Base-by-base conservation (phyloP, 2,329 filamentous ascomycete genomes). In the Bipolaris zeicola region DNA sequence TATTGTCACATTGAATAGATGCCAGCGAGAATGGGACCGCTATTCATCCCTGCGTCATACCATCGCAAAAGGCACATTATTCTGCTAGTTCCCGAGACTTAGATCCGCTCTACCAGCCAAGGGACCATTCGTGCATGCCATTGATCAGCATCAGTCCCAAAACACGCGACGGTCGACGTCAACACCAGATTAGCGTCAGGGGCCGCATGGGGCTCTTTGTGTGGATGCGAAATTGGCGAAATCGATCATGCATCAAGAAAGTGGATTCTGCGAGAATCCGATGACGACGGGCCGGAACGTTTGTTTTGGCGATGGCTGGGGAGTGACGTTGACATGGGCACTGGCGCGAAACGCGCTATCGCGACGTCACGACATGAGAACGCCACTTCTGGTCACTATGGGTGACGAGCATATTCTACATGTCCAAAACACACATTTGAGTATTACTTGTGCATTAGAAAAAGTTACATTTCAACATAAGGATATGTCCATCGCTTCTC, bases 141-240 rank as follows among this genome's bases (percentile, higher is more conserved):
- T 31, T n/a, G 16, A 38, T 16, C 37, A 52, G 20, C 41, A 28
- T 52, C 48, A 18, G 41, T 37, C 36, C 53, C 39, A 49, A 43
- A 52, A 39, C 28, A 44, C 38, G 22, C 48, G 41, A 62, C 46
- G 36, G 55, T 58, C 50, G 62, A 67, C 64, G 63, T 67, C 66
- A 68, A 67, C 24, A 66, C 48, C 14, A 28, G 39, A 20, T 43
- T 71, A 71, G 67, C 60, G 57, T 55, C 66, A 68, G 67, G 66
- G 42, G 62, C 11, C 57, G 38, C 16, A 39, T 54, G 57, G 53
- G 48, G 44, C 50, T 57, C 47, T 60, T 43, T 63, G 53, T 61
- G 59, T 60, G 39, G 46, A 48, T 13, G 34, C 43, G 33, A 66
- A 61, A 66, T 68, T 67, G 55, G 61, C 58, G 50, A 63, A 58